Conservation (phyloP, 1,139 yeast genomes). For the Yamadazyma conglobata region DNA sequence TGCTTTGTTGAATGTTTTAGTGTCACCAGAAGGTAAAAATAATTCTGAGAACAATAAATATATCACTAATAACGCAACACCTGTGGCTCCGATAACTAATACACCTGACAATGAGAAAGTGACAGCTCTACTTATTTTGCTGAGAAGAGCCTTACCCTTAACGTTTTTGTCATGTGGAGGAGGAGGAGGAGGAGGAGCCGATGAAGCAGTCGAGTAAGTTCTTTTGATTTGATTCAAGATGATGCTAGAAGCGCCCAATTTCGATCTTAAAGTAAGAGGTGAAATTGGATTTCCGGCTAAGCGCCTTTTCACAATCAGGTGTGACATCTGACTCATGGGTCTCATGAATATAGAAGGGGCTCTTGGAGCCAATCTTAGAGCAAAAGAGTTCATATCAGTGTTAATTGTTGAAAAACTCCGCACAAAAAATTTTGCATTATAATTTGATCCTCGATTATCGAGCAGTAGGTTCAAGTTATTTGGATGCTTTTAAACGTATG, state of each 20-base stretch:
- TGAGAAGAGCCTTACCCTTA: conserved; percentile 35
- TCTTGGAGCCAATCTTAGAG: no score
- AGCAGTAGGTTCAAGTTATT: no score
- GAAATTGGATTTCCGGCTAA: no score
- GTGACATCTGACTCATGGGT: no score
- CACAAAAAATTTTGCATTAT: no score
- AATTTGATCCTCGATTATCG: no score
- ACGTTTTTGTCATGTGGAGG: conserved; percentile 38
- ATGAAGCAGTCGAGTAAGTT: conserved; percentile 16
- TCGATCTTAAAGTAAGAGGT: no score
- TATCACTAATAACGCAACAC: conserved; percentile 65
- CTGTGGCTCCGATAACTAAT: conserved; percentile 64
- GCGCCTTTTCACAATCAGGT: no score
- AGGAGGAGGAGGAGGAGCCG: conserved; percentile 38
- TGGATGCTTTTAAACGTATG: no score
- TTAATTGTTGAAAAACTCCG: no score
- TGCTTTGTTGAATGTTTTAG: conserved; percentile 83
- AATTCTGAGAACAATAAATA: conserved; percentile 76
- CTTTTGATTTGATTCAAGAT: conserved; percentile 4
- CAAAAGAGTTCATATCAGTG: no score
- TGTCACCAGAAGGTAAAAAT: conserved; percentile 87
- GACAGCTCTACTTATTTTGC: conserved; percentile 49
- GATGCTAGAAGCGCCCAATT: background rate
- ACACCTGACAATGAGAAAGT: conserved; percentile 61
- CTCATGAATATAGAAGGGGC: no score